Evolutionary conservation across 352 stramenopile species (phyloP), one percentile per base, ranked within the genome.

Genomic region (Phytophthora rubi): DNA sequence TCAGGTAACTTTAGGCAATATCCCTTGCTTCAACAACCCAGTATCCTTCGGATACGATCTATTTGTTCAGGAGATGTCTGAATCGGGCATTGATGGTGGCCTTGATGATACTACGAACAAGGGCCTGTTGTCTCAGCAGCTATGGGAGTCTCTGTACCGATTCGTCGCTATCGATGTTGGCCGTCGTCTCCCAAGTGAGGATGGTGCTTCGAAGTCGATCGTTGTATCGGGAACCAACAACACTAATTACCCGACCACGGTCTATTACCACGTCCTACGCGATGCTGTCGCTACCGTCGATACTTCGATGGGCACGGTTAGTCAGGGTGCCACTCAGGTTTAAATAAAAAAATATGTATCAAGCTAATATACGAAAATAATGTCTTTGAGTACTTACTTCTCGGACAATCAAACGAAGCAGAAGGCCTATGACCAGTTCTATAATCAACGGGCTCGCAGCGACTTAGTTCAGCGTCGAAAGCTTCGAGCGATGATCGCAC

Each of bases 131-230:
- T 18, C 9, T 21, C 39, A 47, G 13, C 12, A 13, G 2, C 1
- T 18, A 1, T 47, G 69, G 69, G 69, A 72, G 33, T 72, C 63
- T 0, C 54, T 72, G 1, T 72, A 76, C 35, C 53, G 63, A 44
- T 72, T 76, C 49, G 54, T 76, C 16, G 37, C 69, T 59, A 54
- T 76, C 54, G 69, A 73, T 73, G 72, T 76, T 51, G 69, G 69
- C 47, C 69, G 69, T 47, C 69, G 63, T 54, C 45, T 76, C 21
- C 69, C 63, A 9, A 59, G 26, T 21, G 63, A 76, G 45, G 69
- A 76, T 62, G 69, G 69, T 53, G 59, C 69, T 8, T 59, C 44
- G 26, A 76, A 76, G 49, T 51, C 28, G 49, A 73, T 76, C 32
- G 56, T 73, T 1, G 28, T 76, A 5, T 63, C 52, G 3, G 69